Evolutionary conservation across 2,329 filamentous ascomycete species (phyloP), one percentile per base, ranked within the genome.

Genomic region (Arthrinium puccinioides): DNA sequence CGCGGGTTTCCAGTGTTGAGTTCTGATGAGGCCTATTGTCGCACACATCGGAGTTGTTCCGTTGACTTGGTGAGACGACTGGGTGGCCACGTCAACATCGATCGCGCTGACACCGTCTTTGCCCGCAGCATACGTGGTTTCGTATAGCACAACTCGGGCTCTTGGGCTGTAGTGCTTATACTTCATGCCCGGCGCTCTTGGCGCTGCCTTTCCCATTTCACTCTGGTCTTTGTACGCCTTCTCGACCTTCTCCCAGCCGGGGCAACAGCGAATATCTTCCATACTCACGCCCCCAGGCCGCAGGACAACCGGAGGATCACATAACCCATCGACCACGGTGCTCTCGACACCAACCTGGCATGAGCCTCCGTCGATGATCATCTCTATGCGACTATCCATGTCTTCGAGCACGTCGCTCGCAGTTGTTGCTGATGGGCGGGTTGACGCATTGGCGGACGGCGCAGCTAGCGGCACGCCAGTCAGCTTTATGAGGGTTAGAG

Each of bases 161-260:
- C 82, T 86, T 1, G 92, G 92, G 29, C 89, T 94, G 55, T 98
- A 98, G 58, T 98, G 92, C 56, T 92, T 87, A 59, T 98, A 98
- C 63, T 98, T 98, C 92, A 98, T 98, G 1, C 92, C 92, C 0
- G 92, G 92, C 1, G 92, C 92, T 39, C 87, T 73, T 0, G 92
- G 92, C 9, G 74, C 72, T n/a, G 44, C 42, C 35, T 74, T 76
- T 5, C 76, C 82, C 15, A 76, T 70, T 50, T 87, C 77, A 13
- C 78, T 77, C 40, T 74, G 72, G 51, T 95, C 87, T 53, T 82
- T 79, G 60, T 96, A 97, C 9, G 76, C 90, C 41, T 83, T 78
- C 43, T 73, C 69, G 1, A 87, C 85, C 26, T 75, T 64, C 55
- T 88, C 82, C 90, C 92, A 98, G 1, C 90, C 90, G 0, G 72